Evolutionary conservation across 2,329 filamentous ascomycete species (phyloP), one percentile per base, ranked within the genome.

Genomic region (Sordariomycetes sp.): DNA sequence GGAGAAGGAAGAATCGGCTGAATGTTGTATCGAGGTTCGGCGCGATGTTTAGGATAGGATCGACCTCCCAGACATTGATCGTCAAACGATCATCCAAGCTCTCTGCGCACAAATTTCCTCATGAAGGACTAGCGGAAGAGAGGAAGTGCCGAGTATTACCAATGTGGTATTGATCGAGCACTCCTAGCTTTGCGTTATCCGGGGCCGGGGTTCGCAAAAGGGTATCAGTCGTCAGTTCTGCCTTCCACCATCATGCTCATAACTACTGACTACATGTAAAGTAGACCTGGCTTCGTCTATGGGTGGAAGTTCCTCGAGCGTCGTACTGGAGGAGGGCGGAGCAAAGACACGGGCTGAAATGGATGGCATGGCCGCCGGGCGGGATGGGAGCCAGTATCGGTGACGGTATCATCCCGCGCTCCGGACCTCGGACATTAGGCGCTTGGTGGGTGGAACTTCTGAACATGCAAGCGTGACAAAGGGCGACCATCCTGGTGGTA

Each of bases 31-130:
- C 22, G n/a, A 22, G 20, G 6, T 22, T 50, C n/a, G 45, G 8
- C 54, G 35, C n/a, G 39, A 42, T 32, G 50, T 50, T 42, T 8
- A 12, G 42, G 25, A 15, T 42, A 36, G 15, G 54, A 56, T 56
- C 54, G 42, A 25, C 54, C 25, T 25, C 54, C 34, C 53, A 50
- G 45, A 32, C 25, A 36, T 50, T 50, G 54, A 56, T 56, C 54
- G 39, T 42, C 54, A 10, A 56, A 55, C 20, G 53, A 45, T n/a
- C 5, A 45, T n/a, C n/a, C n/a, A 45, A 45, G 6, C 39, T 45
- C 10, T 50, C 6, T 48, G 42, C 10, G 17, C 3, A 22, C n/a
- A n/a, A n/a, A n/a, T n/a, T n/a, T n/a, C n/a, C n/a, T n/a, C n/a
- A n/a, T n/a, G n/a, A 24, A 50, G 6, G 10, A 50, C n/a, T 20